Conservation (phyloP, 176 grass and related monocot genomes). For the Oryza meridionalis region DNA sequence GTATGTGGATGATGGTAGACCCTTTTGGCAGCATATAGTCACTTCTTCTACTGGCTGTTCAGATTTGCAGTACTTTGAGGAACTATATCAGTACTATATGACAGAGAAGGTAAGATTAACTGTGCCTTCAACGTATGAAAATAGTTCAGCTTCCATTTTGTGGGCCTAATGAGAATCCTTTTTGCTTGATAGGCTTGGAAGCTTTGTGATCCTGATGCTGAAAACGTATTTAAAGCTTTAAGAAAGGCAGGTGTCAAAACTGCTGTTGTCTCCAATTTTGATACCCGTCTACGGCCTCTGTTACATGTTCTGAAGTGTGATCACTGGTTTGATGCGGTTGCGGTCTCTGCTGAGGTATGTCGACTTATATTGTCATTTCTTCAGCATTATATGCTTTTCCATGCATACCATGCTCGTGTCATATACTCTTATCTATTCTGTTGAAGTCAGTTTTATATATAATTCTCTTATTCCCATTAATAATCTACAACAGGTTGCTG, state of each 20-base stretch:
- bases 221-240: conserved; percentile 69
- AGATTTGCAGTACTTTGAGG: conserved; percentile 78
- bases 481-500: conserved; percentile 56
- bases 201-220: conserved; percentile 76
- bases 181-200: conserved; percentile 74
- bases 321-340: conserved; percentile 89
- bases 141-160: background rate
- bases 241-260: conserved; percentile 77
- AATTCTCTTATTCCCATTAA: background rate
- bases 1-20: conserved; percentile 84
- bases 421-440: background rate
- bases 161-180: conserved; percentile 19
- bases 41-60: conserved; percentile 74
- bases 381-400: no score
- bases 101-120: conserved; percentile 67
- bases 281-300: conserved; percentile 74
- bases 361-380: background rate
- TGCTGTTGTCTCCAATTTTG: conserved; percentile 81
- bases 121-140: background rate
- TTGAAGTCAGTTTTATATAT: background rate
- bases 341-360: conserved; percentile 77
- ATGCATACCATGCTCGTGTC: background rate
- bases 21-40: conserved; percentile 83
- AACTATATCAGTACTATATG: conserved; percentile 79
- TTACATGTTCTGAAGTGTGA: conserved; percentile 71